Evolutionary conservation across 768 basidiomycete species (phyloP).

Genomic region (Suillus variegatus): DNA sequence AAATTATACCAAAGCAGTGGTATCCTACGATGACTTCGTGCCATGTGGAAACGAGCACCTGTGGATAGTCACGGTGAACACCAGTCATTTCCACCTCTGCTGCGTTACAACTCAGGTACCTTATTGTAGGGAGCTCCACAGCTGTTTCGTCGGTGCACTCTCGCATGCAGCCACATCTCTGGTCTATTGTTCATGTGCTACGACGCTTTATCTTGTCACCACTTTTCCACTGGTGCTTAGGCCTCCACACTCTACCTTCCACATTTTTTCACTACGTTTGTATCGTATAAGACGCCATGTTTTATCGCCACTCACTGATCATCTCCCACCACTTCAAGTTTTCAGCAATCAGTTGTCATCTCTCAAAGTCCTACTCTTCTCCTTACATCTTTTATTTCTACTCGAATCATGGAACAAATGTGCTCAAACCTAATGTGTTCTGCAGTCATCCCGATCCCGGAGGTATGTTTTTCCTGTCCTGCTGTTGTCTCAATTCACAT

Average conservation of each 20-base stretch:
- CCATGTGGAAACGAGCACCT: neutral
- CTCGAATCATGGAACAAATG: neutral
- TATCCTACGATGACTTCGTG: neutral
- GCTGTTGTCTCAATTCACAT: neutral
- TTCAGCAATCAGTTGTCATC: neutral
- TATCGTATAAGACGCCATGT: neutral
- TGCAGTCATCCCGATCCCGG: neutral
- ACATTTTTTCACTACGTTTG: neutral
- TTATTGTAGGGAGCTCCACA: neutral
- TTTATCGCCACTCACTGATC: neutral
- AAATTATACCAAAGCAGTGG: neutral
- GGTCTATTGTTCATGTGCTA: neutral
- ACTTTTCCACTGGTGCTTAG: neutral
- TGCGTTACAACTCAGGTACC: neutral
- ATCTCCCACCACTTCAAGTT: neutral
- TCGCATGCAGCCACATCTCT: neutral
- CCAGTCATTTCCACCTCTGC: neutral
- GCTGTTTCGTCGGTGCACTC: neutral
- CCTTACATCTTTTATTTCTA: neutral
- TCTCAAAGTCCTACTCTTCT: neutral
- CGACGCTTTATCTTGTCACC: neutral
- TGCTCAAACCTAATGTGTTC: neutral
- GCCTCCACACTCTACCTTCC: neutral
- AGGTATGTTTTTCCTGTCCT: neutral
- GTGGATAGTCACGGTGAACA: neutral